Evolutionary conservation across 2,329 filamentous ascomycete genomes (phyloP).

Genomic region (Cadophora malorum): DNA sequence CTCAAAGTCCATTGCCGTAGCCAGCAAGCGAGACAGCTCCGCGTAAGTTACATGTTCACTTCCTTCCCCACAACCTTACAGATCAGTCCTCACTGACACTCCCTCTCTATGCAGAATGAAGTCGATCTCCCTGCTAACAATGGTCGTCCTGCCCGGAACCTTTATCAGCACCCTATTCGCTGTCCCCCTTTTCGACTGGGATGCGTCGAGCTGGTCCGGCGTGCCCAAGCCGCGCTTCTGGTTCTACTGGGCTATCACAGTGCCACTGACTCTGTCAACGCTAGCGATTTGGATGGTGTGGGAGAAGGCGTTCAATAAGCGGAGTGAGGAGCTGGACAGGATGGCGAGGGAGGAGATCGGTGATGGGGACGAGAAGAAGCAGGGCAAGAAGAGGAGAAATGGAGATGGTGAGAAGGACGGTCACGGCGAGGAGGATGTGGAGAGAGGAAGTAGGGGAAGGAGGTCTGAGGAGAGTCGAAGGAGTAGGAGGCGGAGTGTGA

Average conservation of each 20-base stretch:
- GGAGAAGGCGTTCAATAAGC: neutral
- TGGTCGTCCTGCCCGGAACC: constrained; percentile 6
- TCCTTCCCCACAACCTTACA: neutral
- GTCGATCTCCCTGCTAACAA: constrained; percentile 7
- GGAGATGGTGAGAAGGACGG: neutral
- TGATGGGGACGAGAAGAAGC: neutral
- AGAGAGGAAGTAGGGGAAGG: neutral
- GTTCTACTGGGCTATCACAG: neutral
- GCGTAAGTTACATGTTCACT: neutral
- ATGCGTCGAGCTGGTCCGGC: neutral
- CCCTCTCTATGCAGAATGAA: neutral
- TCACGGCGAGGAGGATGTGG: neutral
- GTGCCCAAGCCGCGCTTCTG: neutral
- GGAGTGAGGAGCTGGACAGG: neutral
- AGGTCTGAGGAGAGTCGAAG: no score
- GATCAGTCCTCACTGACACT: neutral
- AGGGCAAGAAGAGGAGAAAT: neutral
- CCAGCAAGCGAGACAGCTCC: neutral
- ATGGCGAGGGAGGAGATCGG: neutral
- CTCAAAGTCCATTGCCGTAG: neutral
- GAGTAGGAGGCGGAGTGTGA: neutral
- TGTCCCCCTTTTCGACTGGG: neutral
- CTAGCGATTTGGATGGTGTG: neutral
- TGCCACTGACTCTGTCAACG: neutral
- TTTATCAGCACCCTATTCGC: constrained; percentile 11